Evolutionary conservation across 2,329 filamentous ascomycete species (phyloP), one percentile per base, ranked within the genome.

Genomic region (Tolypocladium tropicale): DNA sequence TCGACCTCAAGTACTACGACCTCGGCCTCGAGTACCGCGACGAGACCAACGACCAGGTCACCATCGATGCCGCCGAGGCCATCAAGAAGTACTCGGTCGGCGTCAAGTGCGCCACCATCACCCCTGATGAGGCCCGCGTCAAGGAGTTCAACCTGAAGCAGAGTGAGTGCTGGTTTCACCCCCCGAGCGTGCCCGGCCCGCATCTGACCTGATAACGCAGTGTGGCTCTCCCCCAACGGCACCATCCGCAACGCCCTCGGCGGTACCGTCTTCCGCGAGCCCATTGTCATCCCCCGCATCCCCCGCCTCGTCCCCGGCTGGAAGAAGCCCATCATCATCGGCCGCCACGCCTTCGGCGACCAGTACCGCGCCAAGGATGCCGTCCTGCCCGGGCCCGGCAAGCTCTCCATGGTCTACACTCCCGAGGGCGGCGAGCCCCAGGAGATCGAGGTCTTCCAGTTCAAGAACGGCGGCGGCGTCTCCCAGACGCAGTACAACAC

Each of bases 61-160:
- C 94, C 60, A 73, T 92, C 65, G 94, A 97, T 70, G 89, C 93
- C 55, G 94, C 94, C 56, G 90, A 96, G 78, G 94, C 94, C 48
- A 97, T 97, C 79, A 92, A 96, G 83, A 96, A 96, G 82, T 96
- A 97, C 82, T 90, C 88, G 58, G 94, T 99, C 55, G 94, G 93
- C 74, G 90, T 99, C 78, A 99, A 99, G 82, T 99, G 94, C 75
- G 94, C 94, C 63, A 99, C 94, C 72, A 99, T 99, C 78, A 99
- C 94, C 48, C 94, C 94, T 41, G 94, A 99, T 72, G 94, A 99
- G 83, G 88, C 85, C 62, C 88, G 94, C 72, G 93, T 99, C 33
- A 83, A 97, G 80, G 94, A 97, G 77, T 99, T 97, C 76, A 92
- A 96, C 72, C 83, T 99, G 65, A 99, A 97, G 88, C 86, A 97